A percentile compares a stretch with the other conserved stretches of the same genome.
phyloP scores from a whole-genome alignment of 139 green algal species.

The Micractinium conductrix region DNA sequence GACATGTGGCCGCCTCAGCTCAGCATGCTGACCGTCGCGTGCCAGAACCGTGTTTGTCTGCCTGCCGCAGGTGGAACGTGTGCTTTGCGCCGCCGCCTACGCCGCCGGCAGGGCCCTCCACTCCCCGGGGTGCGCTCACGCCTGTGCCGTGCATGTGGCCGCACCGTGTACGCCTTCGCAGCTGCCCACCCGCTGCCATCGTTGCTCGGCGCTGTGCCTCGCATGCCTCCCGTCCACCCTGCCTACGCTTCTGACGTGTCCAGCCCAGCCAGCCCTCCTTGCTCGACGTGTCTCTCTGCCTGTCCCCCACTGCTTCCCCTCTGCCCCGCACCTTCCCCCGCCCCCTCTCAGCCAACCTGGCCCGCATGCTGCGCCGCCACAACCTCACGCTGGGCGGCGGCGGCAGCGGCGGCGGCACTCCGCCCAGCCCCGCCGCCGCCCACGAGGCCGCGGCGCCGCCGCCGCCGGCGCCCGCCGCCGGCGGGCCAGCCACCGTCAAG shows the following conservation, averaged over 20 bases:
- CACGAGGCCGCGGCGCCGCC: too few species aligned
- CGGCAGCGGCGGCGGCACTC: not conserved
- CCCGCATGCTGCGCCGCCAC: not conserved
- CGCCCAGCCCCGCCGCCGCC: too few species aligned
- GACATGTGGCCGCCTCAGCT: too few species aligned
- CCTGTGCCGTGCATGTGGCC: too few species aligned
- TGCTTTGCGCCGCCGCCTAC: not conserved
- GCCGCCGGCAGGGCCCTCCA: not conserved
- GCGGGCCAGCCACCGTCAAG: slow-evolving; percentile 30
- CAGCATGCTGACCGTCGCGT: too few species aligned
- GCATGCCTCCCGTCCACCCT: too few species aligned
- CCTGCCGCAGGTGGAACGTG: slow-evolving; percentile 10
- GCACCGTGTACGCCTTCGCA: too few species aligned
- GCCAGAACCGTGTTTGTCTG: not conserved
- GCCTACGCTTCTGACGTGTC: too few species aligned
- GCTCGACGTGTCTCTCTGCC: not conserved
- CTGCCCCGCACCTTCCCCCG: not conserved
- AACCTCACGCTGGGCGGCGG: not conserved
- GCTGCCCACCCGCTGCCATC: too few species aligned
- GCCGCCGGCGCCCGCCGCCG: not conserved
- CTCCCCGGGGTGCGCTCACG: not conserved
- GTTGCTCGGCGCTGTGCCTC: too few species aligned
- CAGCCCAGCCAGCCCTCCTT: too few species aligned
- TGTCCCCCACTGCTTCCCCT: not conserved
- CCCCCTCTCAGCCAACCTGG: slow-evolving; percentile 13